These are phyloP conservation scores for Cylindrodendrum hubeiense DNA, from an alignment of 2,329 filamentous ascomycete genomes.

Conservation along the genomic window DNA sequence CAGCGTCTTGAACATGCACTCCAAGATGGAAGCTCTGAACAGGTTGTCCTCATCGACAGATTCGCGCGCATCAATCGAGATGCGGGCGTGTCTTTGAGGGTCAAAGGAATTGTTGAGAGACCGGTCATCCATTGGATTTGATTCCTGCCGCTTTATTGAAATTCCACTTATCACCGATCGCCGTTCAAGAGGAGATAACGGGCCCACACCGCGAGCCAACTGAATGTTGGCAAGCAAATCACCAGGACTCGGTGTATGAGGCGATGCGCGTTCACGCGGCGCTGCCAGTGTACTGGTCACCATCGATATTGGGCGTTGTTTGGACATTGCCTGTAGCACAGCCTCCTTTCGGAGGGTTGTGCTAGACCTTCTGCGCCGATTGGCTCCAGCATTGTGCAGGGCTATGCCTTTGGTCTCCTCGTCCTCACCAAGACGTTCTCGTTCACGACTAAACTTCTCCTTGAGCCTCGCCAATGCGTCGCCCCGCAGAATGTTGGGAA, in stretches of 20 bases:
- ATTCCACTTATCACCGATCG: conserved; percentile 26
- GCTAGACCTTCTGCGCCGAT: conserved; percentile 78
- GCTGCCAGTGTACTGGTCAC: conserved; percentile 56
- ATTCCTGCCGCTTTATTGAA: conserved; percentile 50
- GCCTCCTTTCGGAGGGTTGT: conserved; percentile 84
- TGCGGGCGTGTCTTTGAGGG: conserved; percentile 61
- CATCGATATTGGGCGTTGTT: conserved; percentile 58
- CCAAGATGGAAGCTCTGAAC: conserved; percentile 90
- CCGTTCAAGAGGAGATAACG: conserved; percentile 46
- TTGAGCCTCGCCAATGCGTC: conserved; percentile 86
- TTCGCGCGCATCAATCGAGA: conserved; percentile 77
- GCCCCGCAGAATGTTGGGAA: conserved; percentile 91
- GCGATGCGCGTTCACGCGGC: conserved; percentile 55
- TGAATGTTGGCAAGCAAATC: conserved; percentile 87
- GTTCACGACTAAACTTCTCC: conserved; percentile 90
- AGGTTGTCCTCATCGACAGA: conserved; percentile 88
- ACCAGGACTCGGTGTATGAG: conserved; percentile 73
- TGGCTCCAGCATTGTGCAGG: conserved; percentile 81
- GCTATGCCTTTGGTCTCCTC: conserved; percentile 92
- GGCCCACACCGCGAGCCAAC: conserved; percentile 70
- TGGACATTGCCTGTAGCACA: conserved; percentile 74
- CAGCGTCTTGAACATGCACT: conserved; percentile 96
- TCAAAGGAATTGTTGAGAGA: conserved; percentile 70
- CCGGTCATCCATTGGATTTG: conserved; percentile 63
- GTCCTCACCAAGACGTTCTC: conserved; percentile 83